Evolutionary conservation across 2,329 filamentous ascomycete genomes (phyloP), one percentile per base, ranked within the genome.

Genomic region (Ophiosphaerella narmari): DNA sequence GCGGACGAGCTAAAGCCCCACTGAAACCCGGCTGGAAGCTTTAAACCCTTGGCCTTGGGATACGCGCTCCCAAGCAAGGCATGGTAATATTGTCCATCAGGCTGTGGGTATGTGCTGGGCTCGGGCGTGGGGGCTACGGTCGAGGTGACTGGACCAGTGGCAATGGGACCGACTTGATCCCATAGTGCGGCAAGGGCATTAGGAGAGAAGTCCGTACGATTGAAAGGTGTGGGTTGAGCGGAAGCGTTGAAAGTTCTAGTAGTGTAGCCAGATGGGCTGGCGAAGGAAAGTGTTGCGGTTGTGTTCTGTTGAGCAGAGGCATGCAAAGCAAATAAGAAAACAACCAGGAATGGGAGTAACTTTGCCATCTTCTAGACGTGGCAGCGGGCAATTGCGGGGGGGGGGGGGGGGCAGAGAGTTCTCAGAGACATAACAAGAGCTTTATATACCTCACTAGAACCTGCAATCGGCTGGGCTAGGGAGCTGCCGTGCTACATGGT

Each of bases 121-220:
- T 78, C 76, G 16, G 76, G 70, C 1, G 75, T 77, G n/a, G 76
- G 75, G 6, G 62, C 52, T 2, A 75, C 73, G 1, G 76, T 78
- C 2, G 69, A 72, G 14, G 74, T 78, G 21, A 78, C 67, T 1
- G 75, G 71, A 2, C 76, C 76, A 6, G 71, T 70, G 23, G 69
- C 65, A 21, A 79, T 66, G 11, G 74, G 74, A 0, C 76, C 76
- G 21, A 79, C 71, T 43, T 76, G 72, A 46, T 77, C 71, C 77
- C 77, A 79, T 8, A 78, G 66, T 34, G 76, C 74, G 3, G 72
- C 75, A 16, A 80, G 67, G 14, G 74, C 74, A 52, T 79, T 74
- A 42, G 79, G 74, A 0, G 76, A 78, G 62, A 78, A 80, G 48
- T 78, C 74, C 1, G 66, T 72, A 32, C 78, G 77, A 4, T 65